phyloP scores from a whole-genome alignment of 1,284 basidiomycete species.

The Rhodotorula sp. region DNA sequence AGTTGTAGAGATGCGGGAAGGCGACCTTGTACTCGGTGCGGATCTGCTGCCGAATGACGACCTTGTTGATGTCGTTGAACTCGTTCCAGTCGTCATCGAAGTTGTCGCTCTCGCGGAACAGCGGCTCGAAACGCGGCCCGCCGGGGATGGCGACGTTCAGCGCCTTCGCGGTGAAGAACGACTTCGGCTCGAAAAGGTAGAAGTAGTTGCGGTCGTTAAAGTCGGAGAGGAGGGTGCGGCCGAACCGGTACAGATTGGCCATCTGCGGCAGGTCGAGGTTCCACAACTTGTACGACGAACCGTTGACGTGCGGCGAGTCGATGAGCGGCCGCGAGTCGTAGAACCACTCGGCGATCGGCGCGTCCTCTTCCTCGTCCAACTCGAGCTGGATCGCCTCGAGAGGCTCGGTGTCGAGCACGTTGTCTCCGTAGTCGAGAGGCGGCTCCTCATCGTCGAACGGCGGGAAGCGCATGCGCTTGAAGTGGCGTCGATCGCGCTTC shows the following conservation, averaged over 20 bases:
- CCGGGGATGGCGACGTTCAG: constrained; percentile 98
- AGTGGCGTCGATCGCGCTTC: constrained; percentile 97
- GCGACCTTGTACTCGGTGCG: constrained; percentile 99
- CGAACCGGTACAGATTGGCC: constrained; percentile 95
- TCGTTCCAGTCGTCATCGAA: constrained; percentile 92
- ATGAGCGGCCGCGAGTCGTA: constrained; percentile 95
- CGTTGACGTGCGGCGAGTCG: constrained; percentile 78
- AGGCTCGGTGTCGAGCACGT: constrained; percentile 96
- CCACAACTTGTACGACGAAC: constrained; percentile 91
- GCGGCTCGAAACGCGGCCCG: constrained; percentile 91
- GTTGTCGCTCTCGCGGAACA: constrained; percentile 83
- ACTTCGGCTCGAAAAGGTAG: constrained; percentile 96
- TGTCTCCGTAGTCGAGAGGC: constrained; percentile 96
- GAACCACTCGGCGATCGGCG: constrained; percentile 96
- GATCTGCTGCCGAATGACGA: constrained; percentile 98
- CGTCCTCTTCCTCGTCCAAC: constrained; percentile 89
- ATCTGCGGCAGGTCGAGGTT: constrained; percentile 87
- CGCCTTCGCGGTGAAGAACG: constrained; percentile 94
- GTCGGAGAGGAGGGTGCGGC: constrained; percentile 88
- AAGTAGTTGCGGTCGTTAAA: constrained; percentile 71
- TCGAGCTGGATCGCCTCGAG: constrained; percentile 98
- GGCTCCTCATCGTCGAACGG: constrained; percentile 99
- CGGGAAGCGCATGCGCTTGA: constrained; percentile 99
- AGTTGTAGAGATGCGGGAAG: constrained; percentile 99
- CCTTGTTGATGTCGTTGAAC: constrained; percentile 99